Evolutionary conservation across 257 asterid genomes (phyloP).

Genomic region (Verbascum thapsus): DNA sequence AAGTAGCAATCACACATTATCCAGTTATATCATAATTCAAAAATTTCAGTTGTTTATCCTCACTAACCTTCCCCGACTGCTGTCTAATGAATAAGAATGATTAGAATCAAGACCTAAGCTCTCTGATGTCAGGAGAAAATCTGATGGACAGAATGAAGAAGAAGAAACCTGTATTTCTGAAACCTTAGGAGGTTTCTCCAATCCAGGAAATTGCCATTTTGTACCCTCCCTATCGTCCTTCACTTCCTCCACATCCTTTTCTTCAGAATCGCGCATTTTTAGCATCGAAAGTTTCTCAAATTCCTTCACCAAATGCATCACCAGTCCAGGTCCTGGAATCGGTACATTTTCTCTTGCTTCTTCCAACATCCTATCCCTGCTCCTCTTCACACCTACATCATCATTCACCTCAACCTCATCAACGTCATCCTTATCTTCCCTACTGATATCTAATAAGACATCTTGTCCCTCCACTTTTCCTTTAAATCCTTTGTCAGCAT

Average conservation of each 20-base stretch:
- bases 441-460: constrained; percentile 19
- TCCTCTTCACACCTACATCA: constrained; percentile 55
- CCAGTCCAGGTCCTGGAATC: constrained; percentile 71
- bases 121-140: constrained; percentile 66
- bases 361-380: constrained; percentile 66
- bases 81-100: constrained; percentile 49
- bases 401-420: constrained; percentile 20
- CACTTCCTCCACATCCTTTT: constrained; percentile 44
- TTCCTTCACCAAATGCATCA: constrained; percentile 76
- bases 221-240: constrained; percentile 38
- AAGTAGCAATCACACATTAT: not conserved
- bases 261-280: constrained; percentile 45
- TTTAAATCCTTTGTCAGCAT: not conserved
- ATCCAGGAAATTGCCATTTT: constrained; percentile 61
- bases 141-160: constrained; percentile 75
- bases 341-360: constrained; percentile 54
- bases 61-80: constrained; percentile 69
- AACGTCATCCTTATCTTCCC: constrained; percentile 11
- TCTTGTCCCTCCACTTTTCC: constrained; percentile 25
- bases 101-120: constrained; percentile 65
- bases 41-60: not conserved
- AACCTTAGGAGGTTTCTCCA: constrained; percentile 39
- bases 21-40: not conserved
- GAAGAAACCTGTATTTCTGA: constrained; percentile 48
- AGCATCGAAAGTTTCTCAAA: constrained; percentile 66